Conservation (phyloP, 352 stramenopile genomes). For the Phytophthora crassamura region DNA sequence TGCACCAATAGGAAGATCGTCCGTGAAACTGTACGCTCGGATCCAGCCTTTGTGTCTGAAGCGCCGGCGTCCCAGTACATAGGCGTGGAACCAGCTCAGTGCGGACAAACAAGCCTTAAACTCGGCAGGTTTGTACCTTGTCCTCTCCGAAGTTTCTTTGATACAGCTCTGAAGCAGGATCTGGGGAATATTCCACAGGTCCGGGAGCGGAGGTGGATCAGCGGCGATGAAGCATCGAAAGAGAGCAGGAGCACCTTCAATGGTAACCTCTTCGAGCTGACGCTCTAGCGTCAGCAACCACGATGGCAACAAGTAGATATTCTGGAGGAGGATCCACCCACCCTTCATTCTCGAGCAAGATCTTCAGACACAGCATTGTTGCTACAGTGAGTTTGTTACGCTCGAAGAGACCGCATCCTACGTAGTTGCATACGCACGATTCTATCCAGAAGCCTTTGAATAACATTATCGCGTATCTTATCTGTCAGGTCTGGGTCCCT, state of each 20-base stretch:
- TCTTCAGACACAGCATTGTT: slow-evolving; percentile 95
- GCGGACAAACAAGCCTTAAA: slow-evolving; percentile 96
- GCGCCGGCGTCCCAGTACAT: slow-evolving; percentile 91
- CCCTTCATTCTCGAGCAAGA: slow-evolving; percentile 91
- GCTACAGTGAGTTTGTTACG: slow-evolving; percentile 95
- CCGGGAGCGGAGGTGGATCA: slow-evolving; percentile 91
- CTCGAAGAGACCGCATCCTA: slow-evolving; percentile 95
- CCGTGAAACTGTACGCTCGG: slow-evolving; percentile 93
- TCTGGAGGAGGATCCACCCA: slow-evolving; percentile 96
- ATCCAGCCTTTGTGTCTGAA: slow-evolving; percentile 96
- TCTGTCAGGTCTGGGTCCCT: slow-evolving; percentile 79
- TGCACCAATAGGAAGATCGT: slow-evolving; percentile 92
- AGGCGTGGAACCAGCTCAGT: slow-evolving; percentile 97
- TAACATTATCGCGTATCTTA: slow-evolving; percentile 88
- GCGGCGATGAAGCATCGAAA: slow-evolving; percentile 97
- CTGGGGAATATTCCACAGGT: slow-evolving; percentile 97
- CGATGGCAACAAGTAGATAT: slow-evolving; percentile 96
- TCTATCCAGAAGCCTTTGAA: slow-evolving; percentile 87
- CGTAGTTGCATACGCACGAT: slow-evolving; percentile 97
- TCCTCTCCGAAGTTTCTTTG: slow-evolving; percentile 97
- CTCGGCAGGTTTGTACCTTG: slow-evolving; percentile 85
- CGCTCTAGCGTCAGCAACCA: slow-evolving; percentile 95
- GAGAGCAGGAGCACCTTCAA: slow-evolving; percentile 91
- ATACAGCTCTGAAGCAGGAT: slow-evolving; percentile 96
- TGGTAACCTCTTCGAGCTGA: slow-evolving; percentile 91